Evolutionary conservation across 2,329 filamentous ascomycete genomes (phyloP).

Genomic region (Ophiostoma himal-ulmi): DNA sequence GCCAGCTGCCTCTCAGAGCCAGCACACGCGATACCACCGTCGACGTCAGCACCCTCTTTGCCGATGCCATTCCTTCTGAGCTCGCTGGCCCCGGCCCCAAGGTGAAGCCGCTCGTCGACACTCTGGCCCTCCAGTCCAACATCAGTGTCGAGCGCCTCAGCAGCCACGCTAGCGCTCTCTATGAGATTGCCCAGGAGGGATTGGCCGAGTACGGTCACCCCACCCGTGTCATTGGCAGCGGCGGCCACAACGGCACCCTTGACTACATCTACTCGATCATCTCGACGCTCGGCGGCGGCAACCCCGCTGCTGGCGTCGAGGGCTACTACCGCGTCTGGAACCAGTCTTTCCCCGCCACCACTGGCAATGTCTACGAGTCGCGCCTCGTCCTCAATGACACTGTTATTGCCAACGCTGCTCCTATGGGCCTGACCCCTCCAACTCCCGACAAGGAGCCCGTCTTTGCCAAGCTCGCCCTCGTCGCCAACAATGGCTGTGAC

Average conservation of each 20-base stretch:
- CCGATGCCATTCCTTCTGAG: neutral
- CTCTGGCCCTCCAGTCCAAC: constrained; percentile 49
- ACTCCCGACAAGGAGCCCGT: constrained; percentile 56
- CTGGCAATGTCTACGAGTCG: constrained; percentile 54
- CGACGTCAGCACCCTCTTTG: neutral
- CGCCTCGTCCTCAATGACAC: constrained; percentile 51
- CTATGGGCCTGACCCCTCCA: constrained; percentile 61
- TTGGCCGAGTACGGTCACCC: constrained; percentile 60
- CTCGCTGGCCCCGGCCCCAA: neutral
- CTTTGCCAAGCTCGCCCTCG: constrained; percentile 53
- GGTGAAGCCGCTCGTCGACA: constrained; percentile 35
- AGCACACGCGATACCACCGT: neutral
- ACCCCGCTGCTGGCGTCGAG: constrained; percentile 10
- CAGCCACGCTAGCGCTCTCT: constrained; percentile 55
- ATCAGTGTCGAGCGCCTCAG: constrained; percentile 54
- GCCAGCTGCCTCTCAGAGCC: constrained; percentile 18
- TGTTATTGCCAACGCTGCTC: constrained; percentile 46
- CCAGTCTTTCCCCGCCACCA: constrained; percentile 58
- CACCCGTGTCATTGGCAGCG: constrained; percentile 63
- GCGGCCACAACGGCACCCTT: constrained; percentile 59
- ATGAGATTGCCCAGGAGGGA: constrained; percentile 54
- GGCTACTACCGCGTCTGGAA: constrained; percentile 57
- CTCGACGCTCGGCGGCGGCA: constrained; percentile 42
- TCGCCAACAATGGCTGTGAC: constrained; percentile 58
- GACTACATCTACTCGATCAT: constrained; percentile 56